Conservation (phyloP, 139 green algal species). For the Yamagishiella unicocca region DNA sequence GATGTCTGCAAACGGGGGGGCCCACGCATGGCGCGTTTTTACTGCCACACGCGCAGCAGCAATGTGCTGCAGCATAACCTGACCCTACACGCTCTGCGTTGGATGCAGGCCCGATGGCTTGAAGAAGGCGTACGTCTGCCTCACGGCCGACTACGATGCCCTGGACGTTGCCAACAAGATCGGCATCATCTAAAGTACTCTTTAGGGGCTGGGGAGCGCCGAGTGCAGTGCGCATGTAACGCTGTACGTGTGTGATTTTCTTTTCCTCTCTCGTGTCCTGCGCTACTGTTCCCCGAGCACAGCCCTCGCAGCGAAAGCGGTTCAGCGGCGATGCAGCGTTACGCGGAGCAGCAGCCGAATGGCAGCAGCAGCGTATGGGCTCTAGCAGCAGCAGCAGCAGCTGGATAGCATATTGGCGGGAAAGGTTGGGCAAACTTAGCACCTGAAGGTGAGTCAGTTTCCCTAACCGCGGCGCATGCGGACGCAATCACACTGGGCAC, state of each 20-base stretch:
- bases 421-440: no score
- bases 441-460: no score
- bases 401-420: no score
- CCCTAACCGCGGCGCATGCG: no score
- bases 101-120: constrained; percentile 87
- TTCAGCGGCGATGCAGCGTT: neutral
- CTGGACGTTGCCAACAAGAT: constrained; percentile 99
- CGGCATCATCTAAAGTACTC: constrained; percentile 95
- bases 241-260: constrained; percentile 3
- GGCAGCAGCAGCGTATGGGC: neutral
- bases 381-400: no score
- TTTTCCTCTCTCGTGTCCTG: neutral
- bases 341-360: neutral
- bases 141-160: constrained; percentile 98
- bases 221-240: constrained; percentile 24
- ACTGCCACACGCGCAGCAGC: no score
- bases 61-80: no score
- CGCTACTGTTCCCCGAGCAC: neutral
- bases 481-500: no score
- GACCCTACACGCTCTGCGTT: no score
- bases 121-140: constrained; percentile 99
- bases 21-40: no score
- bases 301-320: no score
- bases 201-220: constrained; percentile 23
- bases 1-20: neutral